Conservation (phyloP, 2,329 filamentous ascomycete species). For the Cryphonectria radicalis region DNA sequence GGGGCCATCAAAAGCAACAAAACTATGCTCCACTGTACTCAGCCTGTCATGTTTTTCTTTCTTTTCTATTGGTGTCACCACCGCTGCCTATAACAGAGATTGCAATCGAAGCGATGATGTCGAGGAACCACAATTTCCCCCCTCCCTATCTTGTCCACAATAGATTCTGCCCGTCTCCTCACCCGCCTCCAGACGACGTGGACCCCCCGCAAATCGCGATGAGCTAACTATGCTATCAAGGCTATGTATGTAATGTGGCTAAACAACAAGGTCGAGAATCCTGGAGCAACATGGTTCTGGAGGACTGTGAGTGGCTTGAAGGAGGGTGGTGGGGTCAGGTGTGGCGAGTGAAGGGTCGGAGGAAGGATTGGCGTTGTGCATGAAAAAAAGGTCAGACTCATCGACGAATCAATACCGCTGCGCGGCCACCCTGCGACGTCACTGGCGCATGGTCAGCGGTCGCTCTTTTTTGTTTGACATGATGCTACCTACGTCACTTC, state of each 20-base stretch:
- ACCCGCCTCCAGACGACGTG: background rate
- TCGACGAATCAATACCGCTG: background rate
- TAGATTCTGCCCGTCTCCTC: background rate
- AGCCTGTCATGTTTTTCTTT: background rate
- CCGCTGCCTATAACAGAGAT: background rate
- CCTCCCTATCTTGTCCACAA: background rate
- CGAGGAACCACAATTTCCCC: background rate
- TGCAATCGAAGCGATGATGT: slow-evolving; percentile 1
- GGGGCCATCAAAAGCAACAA: background rate
- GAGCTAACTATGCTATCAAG: background rate
- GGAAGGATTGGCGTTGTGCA: slow-evolving; percentile 1
- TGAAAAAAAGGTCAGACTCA: background rate
- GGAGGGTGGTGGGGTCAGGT: background rate
- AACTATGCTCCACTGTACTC: background rate
- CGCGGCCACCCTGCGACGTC: slow-evolving; percentile 1
- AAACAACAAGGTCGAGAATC: background rate
- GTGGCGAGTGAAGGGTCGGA: slow-evolving; percentile 4
- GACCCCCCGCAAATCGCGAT: background rate
- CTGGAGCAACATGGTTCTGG: background rate
- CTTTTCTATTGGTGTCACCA: background rate
- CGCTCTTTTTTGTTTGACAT: background rate
- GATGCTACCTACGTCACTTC: slow-evolving; percentile 10
- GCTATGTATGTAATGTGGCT: background rate
- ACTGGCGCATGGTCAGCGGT: slow-evolving; percentile 5
- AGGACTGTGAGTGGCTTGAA: slow-evolving; percentile 8